Evolutionary conservation across 2,329 filamentous ascomycete species (phyloP).

Genomic region (Xylariales sp.): DNA sequence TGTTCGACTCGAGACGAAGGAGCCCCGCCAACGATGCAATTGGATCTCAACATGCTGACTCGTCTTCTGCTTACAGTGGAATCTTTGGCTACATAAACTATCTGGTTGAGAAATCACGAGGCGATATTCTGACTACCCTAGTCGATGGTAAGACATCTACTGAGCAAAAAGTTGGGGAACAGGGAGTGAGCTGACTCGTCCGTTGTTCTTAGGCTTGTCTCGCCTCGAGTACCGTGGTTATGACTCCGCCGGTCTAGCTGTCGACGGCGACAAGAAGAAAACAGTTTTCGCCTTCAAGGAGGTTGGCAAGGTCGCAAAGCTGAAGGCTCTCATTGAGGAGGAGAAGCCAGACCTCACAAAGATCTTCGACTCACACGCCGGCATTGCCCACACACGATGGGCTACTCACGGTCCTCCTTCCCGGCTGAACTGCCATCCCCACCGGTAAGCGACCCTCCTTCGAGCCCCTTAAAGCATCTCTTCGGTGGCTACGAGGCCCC

Average conservation of each 20-base stretch:
- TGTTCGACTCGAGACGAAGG: too few species aligned
- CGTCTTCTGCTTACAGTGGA: conserved; percentile 54
- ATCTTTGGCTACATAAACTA: conserved; percentile 99
- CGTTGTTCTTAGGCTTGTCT: conserved; percentile 63
- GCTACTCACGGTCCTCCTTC: conserved; percentile 95
- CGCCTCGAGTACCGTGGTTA: conserved; percentile 98
- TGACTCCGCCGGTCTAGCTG: conserved; percentile 90
- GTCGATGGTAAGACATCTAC: conserved; percentile 70
- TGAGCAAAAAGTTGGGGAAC: neutral
- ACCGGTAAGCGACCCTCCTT: conserved; percentile 62
- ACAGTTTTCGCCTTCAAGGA: conserved; percentile 98
- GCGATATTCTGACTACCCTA: conserved; percentile 91
- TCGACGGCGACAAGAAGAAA: conserved; percentile 98
- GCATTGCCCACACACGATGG: conserved; percentile 98
- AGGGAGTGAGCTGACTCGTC: conserved; percentile 23
- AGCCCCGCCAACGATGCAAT: too few species aligned
- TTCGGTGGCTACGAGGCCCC: conserved; percentile 18
- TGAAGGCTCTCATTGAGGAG: conserved; percentile 87
- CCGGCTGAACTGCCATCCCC: conserved; percentile 94
- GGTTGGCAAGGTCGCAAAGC: conserved; percentile 96
- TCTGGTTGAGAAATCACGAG: conserved; percentile 96
- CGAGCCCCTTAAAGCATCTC: neutral
- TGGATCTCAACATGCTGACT: too few species aligned
- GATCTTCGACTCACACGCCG: conserved; percentile 95
- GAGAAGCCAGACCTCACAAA: conserved; percentile 80